A percentile compares a stretch with the other conserved stretches of the same genome.
Evolutionary conservation across 192 early-diverging fungal species (phyloP).

Genomic region (Globomyces pollinis-pini): DNA sequence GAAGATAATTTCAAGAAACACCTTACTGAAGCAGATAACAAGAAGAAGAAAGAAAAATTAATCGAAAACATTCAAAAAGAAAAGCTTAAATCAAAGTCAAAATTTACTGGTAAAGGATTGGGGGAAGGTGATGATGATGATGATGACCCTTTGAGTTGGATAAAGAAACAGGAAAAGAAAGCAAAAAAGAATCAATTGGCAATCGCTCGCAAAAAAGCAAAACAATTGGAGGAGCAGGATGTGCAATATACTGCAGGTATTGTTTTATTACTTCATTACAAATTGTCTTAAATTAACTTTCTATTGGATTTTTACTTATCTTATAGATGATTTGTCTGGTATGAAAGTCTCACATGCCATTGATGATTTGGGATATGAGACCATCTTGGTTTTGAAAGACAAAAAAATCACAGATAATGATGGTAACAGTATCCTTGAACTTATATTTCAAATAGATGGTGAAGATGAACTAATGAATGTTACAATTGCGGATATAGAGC

Average conservation of each 20-base stretch:
- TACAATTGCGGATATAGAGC: constrained; percentile 59
- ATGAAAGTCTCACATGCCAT: constrained; percentile 67
- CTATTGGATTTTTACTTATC: constrained; percentile 10
- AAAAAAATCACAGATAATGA: constrained; percentile 60
- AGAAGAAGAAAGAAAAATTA: constrained; percentile 39
- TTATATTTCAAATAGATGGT: no score
- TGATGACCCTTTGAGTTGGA: constrained; percentile 59
- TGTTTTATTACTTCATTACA: constrained; percentile 25
- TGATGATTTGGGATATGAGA: constrained; percentile 62
- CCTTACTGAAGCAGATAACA: constrained; percentile 43
- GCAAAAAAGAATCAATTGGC: constrained; percentile 37
- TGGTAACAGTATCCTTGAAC: constrained; percentile 21
- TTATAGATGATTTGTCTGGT: constrained; percentile 54
- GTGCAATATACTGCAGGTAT: constrained; percentile 22
- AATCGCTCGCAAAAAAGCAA: no score
- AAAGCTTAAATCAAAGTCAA: constrained; percentile 43
- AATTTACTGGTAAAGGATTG: constrained; percentile 51
- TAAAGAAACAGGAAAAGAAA: constrained; percentile 44
- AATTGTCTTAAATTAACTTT: constrained; percentile 22
- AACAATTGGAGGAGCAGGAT: constrained; percentile 33
- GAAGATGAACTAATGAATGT: constrained; percentile 69
- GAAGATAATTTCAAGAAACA: constrained; percentile 50
- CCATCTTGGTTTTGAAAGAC: constrained; percentile 84
- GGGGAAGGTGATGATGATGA: constrained; percentile 49
- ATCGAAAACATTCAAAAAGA: constrained; percentile 44